A percentile compares a stretch with the other conserved stretches of the same genome.
These are phyloP conservation scores for Acanthamoeba divionensis DNA, from an alignment of 208 protist genomes.

Conservation along the genomic window DNA sequence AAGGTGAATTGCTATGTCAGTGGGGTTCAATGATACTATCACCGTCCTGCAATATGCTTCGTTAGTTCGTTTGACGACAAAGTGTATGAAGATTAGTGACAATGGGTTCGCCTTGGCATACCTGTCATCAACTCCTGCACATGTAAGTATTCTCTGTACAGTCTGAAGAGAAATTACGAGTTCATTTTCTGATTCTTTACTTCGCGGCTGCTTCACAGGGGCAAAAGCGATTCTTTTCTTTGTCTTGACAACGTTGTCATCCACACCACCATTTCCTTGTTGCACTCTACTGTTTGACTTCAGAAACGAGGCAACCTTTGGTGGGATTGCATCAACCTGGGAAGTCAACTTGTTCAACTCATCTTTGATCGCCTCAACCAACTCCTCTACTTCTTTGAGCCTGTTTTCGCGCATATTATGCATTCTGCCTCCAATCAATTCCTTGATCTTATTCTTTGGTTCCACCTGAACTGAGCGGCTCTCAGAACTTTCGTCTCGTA, in stretches of 20 bases:
- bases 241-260: too few species aligned
- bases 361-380: neutral
- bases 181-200: neutral
- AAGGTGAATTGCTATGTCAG: neutral
- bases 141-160: neutral
- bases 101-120: neutral
- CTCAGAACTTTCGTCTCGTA: too few species aligned
- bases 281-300: neutral
- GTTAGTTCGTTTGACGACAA: neutral
- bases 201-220: neutral
- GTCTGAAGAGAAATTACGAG: neutral
- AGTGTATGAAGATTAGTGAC: neutral
- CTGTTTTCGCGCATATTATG: neutral
- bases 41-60: neutral
- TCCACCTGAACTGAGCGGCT: neutral
- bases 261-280: neutral
- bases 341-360: constrained; percentile 23
- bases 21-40: neutral
- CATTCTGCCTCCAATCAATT: neutral
- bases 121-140: neutral
- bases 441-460: neutral
- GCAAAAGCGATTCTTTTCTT: too few species aligned
- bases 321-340: neutral
- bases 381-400: constrained; percentile 31
- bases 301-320: neutral